These are phyloP conservation scores for Isoetes engelmannii DNA, from an alignment of 83 land plant genomes.

Conservation along the genomic window DNA sequence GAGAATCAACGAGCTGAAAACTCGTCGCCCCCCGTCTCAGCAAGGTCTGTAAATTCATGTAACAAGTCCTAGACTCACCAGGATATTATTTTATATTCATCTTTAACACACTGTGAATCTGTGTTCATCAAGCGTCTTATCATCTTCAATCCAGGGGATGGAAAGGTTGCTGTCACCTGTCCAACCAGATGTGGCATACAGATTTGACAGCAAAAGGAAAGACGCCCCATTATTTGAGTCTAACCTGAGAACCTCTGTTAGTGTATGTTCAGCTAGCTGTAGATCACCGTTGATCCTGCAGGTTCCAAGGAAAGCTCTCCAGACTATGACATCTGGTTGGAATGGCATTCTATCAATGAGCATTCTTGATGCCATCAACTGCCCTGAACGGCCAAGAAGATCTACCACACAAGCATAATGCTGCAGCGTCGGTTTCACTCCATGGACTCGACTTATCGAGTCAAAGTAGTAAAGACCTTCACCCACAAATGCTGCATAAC, in stretches of 20 bases:
- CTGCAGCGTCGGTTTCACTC: neutral
- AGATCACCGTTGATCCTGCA: neutral
- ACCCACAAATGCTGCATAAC: neutral
- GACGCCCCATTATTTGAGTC: neutral
- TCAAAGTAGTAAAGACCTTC: neutral
- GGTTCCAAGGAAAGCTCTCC: neutral
- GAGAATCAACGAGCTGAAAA: no score
- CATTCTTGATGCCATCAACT: neutral
- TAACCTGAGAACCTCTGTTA: neutral
- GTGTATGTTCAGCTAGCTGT: neutral
- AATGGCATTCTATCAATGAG: conserved; percentile 1
- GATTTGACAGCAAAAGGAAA: neutral
- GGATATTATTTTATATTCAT: no score
- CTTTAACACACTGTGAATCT: no score
- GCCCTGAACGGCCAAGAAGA: conserved; percentile 1
- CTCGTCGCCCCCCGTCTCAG: no score
- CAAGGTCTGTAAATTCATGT: no score
- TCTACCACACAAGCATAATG: conserved; percentile 7
- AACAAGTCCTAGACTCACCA: no score
- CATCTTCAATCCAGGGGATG: no score
- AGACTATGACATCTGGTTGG: neutral
- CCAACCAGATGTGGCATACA: neutral
- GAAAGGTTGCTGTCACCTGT: neutral
- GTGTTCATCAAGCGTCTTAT: no score
- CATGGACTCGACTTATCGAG: conserved; percentile 1